Conservation (phyloP, 352 stramenopile species). For the Pythium graminicola region DNA sequence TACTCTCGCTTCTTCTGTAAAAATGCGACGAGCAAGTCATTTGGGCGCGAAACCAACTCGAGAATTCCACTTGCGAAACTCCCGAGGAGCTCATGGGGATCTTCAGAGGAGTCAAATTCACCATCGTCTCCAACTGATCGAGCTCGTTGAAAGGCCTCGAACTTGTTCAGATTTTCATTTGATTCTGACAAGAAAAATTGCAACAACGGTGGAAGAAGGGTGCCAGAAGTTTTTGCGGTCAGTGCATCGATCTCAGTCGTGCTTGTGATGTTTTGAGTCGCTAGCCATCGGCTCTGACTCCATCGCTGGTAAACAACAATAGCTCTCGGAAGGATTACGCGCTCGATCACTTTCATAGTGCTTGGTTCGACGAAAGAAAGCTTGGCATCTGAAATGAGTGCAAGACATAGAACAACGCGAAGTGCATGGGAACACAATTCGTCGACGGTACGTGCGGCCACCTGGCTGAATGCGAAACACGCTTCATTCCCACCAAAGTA, state of each 20-base stretch:
- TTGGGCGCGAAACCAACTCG: conserved; percentile 46
- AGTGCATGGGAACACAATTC: conserved; percentile 56
- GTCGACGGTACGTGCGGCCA: conserved; percentile 49
- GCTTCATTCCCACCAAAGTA: conserved; percentile 50
- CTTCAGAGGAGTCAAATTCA: conserved; percentile 31
- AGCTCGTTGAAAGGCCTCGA: conserved; percentile 41
- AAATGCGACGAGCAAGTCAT: conserved; percentile 46
- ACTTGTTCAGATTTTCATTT: conserved; percentile 44
- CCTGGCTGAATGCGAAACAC: conserved; percentile 53
- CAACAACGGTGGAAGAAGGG: conserved; percentile 48
- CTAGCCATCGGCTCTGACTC: conserved; percentile 55
- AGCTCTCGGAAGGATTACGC: conserved; percentile 41
- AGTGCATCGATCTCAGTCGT: conserved; percentile 39
- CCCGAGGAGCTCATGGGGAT: conserved; percentile 44
- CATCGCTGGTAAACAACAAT: conserved; percentile 70
- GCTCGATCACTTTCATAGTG: conserved; percentile 37
- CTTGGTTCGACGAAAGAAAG: conserved; percentile 41
- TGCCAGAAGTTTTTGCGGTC: conserved; percentile 37
- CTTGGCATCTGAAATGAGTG: conserved; percentile 53
- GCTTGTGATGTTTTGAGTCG: conserved; percentile 48
- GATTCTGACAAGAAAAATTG: conserved; percentile 59
- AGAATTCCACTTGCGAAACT: conserved; percentile 54
- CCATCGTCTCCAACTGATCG: conserved; percentile 37
- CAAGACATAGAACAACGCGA: conserved; percentile 57
- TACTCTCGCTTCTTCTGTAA: conserved; percentile 67